Conservation (phyloP, 306 rosid species). For the Arachis hypogaea region DNA sequence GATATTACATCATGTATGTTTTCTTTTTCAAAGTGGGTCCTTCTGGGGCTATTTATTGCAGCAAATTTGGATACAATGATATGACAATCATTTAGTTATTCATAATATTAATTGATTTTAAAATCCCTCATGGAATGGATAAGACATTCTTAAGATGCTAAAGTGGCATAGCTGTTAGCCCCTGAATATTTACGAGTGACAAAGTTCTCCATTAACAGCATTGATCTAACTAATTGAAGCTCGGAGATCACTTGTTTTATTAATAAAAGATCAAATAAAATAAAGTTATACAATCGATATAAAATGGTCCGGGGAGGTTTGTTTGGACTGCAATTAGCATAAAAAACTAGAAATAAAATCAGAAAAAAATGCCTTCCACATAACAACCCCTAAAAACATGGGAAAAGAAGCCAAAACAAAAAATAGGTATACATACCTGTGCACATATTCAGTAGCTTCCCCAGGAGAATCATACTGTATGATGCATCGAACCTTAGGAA, state of each 20-base stretch:
- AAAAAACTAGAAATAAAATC: too few species aligned
- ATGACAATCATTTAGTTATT: background rate
- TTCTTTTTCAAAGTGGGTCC: background rate
- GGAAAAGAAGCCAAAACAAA: background rate
- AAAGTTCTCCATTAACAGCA: background rate
- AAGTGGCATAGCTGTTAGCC: background rate
- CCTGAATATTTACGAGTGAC: background rate
- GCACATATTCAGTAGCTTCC: slow-evolving; percentile 96
- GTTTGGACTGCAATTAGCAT: too few species aligned
- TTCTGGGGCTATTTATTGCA: background rate
- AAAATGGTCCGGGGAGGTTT: background rate
- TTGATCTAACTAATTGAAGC: too few species aligned
- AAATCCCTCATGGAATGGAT: background rate
- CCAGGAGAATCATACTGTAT: slow-evolving; percentile 97
- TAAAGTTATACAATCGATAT: background rate
- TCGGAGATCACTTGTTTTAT: too few species aligned
- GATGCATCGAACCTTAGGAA: slow-evolving; percentile 84
- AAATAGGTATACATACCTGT: slow-evolving; percentile 58
- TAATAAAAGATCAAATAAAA: too few species aligned
- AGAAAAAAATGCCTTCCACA: too few species aligned
- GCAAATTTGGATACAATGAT: background rate
- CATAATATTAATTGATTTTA: background rate
- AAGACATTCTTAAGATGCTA: background rate
- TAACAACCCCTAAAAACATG: too few species aligned
- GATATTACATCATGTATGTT: background rate